Conservation (phyloP, 2,329 filamentous ascomycete genomes). For the Phialophora chinensis region DNA sequence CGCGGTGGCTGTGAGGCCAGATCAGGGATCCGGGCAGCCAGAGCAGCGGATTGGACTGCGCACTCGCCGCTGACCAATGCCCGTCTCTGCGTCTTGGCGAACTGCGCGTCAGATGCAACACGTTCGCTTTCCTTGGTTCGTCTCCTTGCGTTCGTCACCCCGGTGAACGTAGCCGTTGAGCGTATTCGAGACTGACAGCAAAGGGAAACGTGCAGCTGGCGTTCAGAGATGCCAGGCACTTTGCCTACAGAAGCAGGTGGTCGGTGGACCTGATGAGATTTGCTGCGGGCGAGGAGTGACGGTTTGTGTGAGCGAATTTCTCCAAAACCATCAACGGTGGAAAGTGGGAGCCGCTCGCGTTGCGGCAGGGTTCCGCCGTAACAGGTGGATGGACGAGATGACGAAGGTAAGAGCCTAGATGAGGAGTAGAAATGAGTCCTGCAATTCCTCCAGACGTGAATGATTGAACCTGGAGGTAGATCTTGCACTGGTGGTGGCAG, state of each 20-base stretch:
- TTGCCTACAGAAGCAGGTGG: neutral
- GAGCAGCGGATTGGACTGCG: slow-evolving; percentile 11
- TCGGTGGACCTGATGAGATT: neutral
- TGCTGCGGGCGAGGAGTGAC: neutral
- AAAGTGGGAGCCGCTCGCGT: neutral
- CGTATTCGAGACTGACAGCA: neutral
- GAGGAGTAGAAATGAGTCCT: neutral
- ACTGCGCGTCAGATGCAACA: slow-evolving; percentile 4
- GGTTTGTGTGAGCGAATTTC: neutral
- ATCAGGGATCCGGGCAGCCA: slow-evolving; percentile 8
- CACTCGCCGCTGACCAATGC: slow-evolving; percentile 24
- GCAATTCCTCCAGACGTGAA: neutral
- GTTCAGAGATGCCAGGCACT: neutral
- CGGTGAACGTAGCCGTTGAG: neutral
- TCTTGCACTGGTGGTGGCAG: neutral
- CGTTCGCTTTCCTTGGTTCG: neutral
- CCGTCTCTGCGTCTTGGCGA: slow-evolving; percentile 1
- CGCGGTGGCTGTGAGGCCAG: slow-evolving; percentile 11
- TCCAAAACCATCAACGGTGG: neutral
- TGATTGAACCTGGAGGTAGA: neutral
- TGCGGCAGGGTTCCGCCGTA: neutral
- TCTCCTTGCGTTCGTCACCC: neutral
- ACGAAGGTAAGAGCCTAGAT: neutral
- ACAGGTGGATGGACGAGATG: neutral
- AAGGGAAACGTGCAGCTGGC: neutral